A percentile compares a stretch with the other conserved stretches of the same genome.
Evolutionary conservation across 2,329 filamentous ascomycete species (phyloP).

Genomic region (Sclerotinia sclerotiorum): DNA sequence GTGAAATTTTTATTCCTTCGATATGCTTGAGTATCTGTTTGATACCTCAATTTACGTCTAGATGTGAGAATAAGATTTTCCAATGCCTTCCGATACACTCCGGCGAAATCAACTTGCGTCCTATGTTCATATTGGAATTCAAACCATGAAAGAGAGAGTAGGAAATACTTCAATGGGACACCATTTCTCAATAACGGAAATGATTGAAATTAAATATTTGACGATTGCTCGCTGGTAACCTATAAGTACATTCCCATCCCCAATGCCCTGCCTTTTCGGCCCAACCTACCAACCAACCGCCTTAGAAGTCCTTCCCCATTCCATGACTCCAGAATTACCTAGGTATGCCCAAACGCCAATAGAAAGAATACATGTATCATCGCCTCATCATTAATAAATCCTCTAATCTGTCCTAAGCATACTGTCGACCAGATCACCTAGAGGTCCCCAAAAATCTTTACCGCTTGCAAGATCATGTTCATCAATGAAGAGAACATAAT

Average conservation of each 20-base stretch:
- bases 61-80: background rate
- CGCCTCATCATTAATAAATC: slow-evolving; percentile 27
- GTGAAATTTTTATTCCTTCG: background rate
- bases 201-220: slow-evolving; percentile 13
- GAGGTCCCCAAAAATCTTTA: slow-evolving; percentile 94
- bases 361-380: slow-evolving; percentile 27
- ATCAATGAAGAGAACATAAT: slow-evolving; percentile 97
- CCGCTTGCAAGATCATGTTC: slow-evolving; percentile 91
- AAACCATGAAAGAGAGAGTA: background rate
- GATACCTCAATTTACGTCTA: background rate
- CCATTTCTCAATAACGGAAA: background rate
- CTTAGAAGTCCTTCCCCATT: slow-evolving; percentile 26
- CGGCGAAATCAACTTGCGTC: background rate
- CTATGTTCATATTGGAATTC: background rate
- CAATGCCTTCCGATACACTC: background rate
- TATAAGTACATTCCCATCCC: slow-evolving; percentile 21
- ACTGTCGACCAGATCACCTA: slow-evolving; percentile 94
- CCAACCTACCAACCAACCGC: background rate
- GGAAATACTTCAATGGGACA: background rate
- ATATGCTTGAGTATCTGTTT: background rate
- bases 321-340: slow-evolving; percentile 16
- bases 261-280: slow-evolving; percentile 4
- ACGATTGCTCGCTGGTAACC: slow-evolving; percentile 20
- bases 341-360: slow-evolving; percentile 34
- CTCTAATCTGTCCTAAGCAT: slow-evolving; percentile 82